Evolutionary conservation across 345 rosid species (phyloP).

Genomic region (Viola odorata): DNA sequence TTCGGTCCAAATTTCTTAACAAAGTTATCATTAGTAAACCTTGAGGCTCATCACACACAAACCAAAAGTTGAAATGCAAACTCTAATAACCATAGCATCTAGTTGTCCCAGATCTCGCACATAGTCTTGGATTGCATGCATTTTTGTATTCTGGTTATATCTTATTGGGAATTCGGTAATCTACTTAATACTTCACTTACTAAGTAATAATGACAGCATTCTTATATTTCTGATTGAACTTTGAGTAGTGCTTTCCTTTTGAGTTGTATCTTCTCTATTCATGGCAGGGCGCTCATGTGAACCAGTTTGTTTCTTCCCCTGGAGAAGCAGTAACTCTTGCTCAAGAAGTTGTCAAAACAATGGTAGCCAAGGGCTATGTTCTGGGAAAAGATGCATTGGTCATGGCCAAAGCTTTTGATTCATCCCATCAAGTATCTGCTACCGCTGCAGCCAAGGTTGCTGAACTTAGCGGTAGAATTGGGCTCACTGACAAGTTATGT

Average conservation of each 20-base stretch:
- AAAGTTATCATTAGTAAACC: too few species aligned
- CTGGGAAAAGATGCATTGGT: slow-evolving; percentile 64
- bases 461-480: slow-evolving; percentile 57
- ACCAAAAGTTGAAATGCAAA: too few species aligned
- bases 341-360: slow-evolving; percentile 72
- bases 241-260: neutral
- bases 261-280: neutral
- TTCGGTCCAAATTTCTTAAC: too few species aligned
- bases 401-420: slow-evolving; percentile 72
- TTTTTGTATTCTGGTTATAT: too few species aligned
- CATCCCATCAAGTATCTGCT: slow-evolving; percentile 55
- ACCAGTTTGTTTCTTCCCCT: slow-evolving; percentile 46
- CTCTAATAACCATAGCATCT: too few species aligned
- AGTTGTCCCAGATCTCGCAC: too few species aligned
- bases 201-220: too few species aligned
- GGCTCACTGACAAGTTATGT: slow-evolving; percentile 59
- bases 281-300: slow-evolving; percentile 37
- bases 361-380: slow-evolving; percentile 67
- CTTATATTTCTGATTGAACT: too few species aligned
- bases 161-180: too few species aligned
- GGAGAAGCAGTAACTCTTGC: slow-evolving; percentile 72
- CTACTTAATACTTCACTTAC: too few species aligned
- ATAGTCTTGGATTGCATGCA: too few species aligned
- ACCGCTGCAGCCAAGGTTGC: slow-evolving; percentile 54
- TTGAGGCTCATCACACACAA: too few species aligned